Evolutionary conservation across 2,329 filamentous ascomycete genomes (phyloP).

Genomic region (Sordariomycetes sp.): DNA sequence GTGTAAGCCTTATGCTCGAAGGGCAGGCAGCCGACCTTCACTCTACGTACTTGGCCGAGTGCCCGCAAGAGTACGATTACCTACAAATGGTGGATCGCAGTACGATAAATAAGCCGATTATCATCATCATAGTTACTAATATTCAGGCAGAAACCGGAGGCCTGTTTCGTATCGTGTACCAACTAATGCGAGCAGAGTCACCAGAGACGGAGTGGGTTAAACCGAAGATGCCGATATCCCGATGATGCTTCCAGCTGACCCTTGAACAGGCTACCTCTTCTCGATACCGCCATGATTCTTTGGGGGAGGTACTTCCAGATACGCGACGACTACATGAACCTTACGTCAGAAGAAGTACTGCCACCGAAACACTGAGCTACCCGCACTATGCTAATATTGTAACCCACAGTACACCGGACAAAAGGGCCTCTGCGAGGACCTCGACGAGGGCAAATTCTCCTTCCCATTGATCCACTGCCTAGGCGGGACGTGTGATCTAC

Average conservation of each 20-base stretch:
- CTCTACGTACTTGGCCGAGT: conserved; percentile 11
- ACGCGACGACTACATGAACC: conserved; percentile 22
- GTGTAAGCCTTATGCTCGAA: conserved; percentile 10
- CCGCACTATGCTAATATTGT: background rate
- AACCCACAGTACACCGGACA: conserved; percentile 20
- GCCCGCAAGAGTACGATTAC: conserved; percentile 15
- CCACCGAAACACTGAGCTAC: too few species aligned
- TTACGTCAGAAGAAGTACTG: too few species aligned
- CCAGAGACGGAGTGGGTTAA: too few species aligned
- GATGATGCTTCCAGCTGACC: background rate
- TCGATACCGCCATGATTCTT: conserved; percentile 3
- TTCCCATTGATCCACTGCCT: conserved; percentile 20
- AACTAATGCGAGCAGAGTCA: conserved; percentile 8
- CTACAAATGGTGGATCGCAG: conserved; percentile 15
- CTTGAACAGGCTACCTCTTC: too few species aligned
- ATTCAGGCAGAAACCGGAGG: conserved; percentile 9
- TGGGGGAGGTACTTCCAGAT: conserved; percentile 21
- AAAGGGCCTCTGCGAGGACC: conserved; percentile 31
- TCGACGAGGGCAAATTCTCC: conserved; percentile 31
- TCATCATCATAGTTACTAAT: background rate
- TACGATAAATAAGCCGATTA: background rate
- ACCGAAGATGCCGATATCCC: too few species aligned
- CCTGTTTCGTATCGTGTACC: conserved; percentile 10
- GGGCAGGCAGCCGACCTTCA: conserved; percentile 18
- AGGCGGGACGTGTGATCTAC: too few species aligned